Base-by-base conservation (phyloP, 164 flowering plant genomes). In the Vitis riparia region DNA sequence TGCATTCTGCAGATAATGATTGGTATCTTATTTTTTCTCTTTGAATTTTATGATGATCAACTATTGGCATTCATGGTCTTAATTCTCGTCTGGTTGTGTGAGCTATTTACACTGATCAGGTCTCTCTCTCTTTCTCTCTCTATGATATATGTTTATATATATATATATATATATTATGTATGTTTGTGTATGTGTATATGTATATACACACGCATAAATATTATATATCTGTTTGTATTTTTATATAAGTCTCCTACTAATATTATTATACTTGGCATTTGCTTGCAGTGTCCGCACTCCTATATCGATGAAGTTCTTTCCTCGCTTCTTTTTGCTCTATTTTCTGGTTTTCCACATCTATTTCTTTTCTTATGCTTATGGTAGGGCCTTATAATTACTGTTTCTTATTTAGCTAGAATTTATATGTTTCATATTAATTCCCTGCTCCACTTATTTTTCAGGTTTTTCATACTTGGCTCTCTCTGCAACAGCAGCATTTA, bases 11-110 rank as follows among this genome's bases (percentile, higher is more conserved):
- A 96, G 99, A 93, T 96, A 56, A 96, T 93, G 99, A 93, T 96
- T 48, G 99, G 97, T n/a, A 93, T 91, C 69, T 82, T 96, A 14
- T 96, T 96, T 83, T 96, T 96, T 58, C 87, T 96, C 62, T 96
- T 93, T 50, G 99, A 93, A 85, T 96, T 96, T 80, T 96, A 96
- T 78, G 98, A 91, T 78, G 99, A 96, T 79, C 99, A 96, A 78
- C 85, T 96, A 51, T 82, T 96, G 82, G 98, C 99, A 72, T 96
- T 96, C 88, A 89, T 93, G 98, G 98, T 96, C 75, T 63, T 96
- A 61, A 87, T 91, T 74, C 90, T 93, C 44, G 99, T 96, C 58
- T 96, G 99, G 99, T 71, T 96, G 63, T 90, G 98, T 74, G 99
- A 96, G 75, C 80, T 96, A 48, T 96, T 93, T 81, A 96, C 97